phyloP scores from a whole-genome alignment of 78 protist species.

The Emiliania huxleyi region DNA sequence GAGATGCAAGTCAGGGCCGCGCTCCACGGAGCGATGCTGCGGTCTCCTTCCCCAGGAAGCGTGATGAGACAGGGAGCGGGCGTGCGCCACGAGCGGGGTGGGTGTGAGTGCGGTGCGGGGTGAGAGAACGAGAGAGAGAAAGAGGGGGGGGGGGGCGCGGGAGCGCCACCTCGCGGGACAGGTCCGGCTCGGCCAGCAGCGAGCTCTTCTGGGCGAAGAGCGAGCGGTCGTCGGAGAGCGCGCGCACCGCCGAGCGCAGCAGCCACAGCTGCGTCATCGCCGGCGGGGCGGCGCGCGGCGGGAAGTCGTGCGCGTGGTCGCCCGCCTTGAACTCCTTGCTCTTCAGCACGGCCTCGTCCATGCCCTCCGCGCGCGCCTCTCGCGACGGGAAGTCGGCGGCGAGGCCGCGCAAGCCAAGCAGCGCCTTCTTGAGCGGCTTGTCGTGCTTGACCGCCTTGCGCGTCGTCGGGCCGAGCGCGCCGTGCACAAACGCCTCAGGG shows the following conservation, averaged over 20 bases:
- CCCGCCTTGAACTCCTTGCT: not conserved
- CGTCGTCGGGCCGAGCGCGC: not conserved
- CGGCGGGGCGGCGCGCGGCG: slow-evolving; percentile 59
- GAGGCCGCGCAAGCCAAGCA: not conserved
- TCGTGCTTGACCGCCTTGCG: not conserved
- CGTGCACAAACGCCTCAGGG: not conserved
- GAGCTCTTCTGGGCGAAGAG: not conserved
- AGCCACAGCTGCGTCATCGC: slow-evolving; percentile 62
- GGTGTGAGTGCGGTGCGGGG: too few relatives aligned
- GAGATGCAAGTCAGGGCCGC: too few relatives aligned
- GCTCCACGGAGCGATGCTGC: too few relatives aligned
- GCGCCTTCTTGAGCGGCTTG: slow-evolving; percentile 35
- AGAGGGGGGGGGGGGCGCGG: too few relatives aligned
- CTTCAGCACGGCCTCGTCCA: not conserved
- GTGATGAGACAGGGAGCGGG: too few relatives aligned
- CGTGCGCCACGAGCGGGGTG: too few relatives aligned
- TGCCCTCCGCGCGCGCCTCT: not conserved
- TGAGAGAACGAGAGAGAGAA: too few relatives aligned
- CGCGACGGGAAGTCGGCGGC: not conserved
- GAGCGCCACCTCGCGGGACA: too few relatives aligned
- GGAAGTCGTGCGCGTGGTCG: not conserved
- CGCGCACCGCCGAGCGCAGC: not conserved
- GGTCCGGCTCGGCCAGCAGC: not conserved
- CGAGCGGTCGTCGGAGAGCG: slow-evolving; percentile 27
- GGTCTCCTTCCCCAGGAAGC: too few relatives aligned